Conservation (phyloP, 306 rosid species). For the Vigna unguiculata region DNA sequence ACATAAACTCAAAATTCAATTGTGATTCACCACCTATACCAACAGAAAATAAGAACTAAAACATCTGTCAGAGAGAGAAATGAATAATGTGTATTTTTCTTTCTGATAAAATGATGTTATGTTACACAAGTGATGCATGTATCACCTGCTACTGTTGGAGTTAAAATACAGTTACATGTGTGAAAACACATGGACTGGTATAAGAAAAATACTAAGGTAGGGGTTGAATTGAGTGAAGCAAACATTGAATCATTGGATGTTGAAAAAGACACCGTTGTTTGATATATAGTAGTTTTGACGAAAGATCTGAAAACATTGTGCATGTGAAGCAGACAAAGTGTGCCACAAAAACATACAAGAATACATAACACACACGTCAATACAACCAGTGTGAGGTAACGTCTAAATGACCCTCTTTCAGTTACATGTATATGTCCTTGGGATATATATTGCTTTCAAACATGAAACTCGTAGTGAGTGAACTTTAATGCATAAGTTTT, state of each 20-base stretch:
- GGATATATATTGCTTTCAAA: constrained; percentile 26
- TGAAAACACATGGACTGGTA: neutral
- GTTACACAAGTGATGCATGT: neutral
- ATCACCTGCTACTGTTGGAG: neutral
- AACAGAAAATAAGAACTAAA: too few species aligned
- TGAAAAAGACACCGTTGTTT: constrained; percentile 39
- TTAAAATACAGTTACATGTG: neutral
- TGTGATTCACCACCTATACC: too few species aligned
- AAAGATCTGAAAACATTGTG: constrained; percentile 30
- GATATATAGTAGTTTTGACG: constrained; percentile 23
- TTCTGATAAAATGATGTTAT: neutral
- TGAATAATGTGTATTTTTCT: too few species aligned
- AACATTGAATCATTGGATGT: neutral
- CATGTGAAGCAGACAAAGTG: constrained; percentile 43
- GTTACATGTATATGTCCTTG: constrained; percentile 14
- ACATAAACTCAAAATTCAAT: too few species aligned
- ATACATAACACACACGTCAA: constrained; percentile 40
- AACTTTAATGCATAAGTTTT: neutral
- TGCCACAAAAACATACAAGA: constrained; percentile 18
- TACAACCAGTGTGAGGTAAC: constrained; percentile 12
- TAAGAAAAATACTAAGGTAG: neutral
- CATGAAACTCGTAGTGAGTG: constrained; percentile 8
- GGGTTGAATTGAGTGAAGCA: neutral
- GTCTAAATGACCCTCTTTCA: constrained; percentile 32
- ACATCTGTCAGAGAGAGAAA: too few species aligned